These are phyloP conservation scores for Wallacemonas sp. DNA, from an alignment of 208 protist genomes.

Conservation along the genomic window DNA sequence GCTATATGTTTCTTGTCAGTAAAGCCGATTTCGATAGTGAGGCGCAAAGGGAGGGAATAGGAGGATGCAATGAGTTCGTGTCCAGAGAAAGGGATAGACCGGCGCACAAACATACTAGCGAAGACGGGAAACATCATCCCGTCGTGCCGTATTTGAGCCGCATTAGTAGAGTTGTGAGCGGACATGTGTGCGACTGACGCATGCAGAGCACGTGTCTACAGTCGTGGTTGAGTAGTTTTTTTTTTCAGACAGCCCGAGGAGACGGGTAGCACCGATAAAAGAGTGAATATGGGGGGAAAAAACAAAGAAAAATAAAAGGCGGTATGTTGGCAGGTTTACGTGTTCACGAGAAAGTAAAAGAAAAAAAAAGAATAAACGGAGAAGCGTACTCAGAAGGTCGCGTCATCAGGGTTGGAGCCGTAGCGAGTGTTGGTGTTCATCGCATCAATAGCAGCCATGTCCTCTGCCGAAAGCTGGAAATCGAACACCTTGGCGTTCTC, in stretches of 20 bases:
- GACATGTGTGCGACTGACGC: too few species aligned
- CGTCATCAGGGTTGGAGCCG: background rate
- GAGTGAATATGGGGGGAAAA: background rate
- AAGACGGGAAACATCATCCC: too few species aligned
- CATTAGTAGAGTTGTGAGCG: too few species aligned
- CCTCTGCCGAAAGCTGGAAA: slow-evolving; percentile 43
- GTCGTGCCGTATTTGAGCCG: too few species aligned
- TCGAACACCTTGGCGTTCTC: slow-evolving; percentile 77
- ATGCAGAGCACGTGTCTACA: too few species aligned
- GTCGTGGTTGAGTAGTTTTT: too few species aligned
- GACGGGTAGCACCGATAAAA: too few species aligned
- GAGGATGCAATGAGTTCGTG: too few species aligned
- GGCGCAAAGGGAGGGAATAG: background rate
- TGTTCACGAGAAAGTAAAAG: slow-evolving; percentile 4
- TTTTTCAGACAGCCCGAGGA: too few species aligned
- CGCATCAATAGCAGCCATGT: slow-evolving; percentile 46
- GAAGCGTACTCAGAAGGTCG: background rate
- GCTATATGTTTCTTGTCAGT: too few species aligned
- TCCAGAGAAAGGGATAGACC: too few species aligned
- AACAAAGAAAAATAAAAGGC: background rate
- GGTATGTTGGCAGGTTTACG: background rate
- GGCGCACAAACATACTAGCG: too few species aligned
- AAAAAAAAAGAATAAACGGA: slow-evolving; percentile 25
- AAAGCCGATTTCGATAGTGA: background rate
- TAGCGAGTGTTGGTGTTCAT: slow-evolving; percentile 37